phyloP scores from a whole-genome alignment of 2,329 filamentous ascomycete genomes.

The Penicillium sumatraense region DNA sequence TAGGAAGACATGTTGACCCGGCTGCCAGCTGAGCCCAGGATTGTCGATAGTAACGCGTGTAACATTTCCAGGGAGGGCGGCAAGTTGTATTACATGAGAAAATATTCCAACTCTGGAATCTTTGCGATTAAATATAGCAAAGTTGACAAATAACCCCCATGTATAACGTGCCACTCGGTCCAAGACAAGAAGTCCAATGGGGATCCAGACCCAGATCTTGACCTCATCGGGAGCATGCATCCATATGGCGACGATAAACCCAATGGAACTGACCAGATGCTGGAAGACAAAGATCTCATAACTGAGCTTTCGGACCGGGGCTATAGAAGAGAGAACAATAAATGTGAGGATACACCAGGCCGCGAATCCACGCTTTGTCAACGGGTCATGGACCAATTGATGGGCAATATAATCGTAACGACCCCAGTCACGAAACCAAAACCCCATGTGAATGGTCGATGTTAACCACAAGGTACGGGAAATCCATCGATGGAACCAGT shows the following conservation, averaged over 20 bases:
- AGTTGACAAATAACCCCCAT: background rate
- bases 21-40: slow-evolving; percentile 39
- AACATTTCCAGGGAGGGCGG: slow-evolving; percentile 38
- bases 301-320: slow-evolving; percentile 11
- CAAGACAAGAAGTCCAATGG: slow-evolving; percentile 9
- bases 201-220: slow-evolving; percentile 12
- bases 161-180: slow-evolving; percentile 4
- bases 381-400: background rate
- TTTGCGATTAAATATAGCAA: background rate
- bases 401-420: background rate
- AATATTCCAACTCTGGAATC: background rate
- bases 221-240: slow-evolving; percentile 22
- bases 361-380: slow-evolving; percentile 4
- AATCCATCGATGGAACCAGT: slow-evolving; percentile 42
- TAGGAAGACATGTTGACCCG: slow-evolving; percentile 22
- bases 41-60: slow-evolving; percentile 42
- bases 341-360: slow-evolving; percentile 14
- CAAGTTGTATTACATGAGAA: slow-evolving; percentile 18
- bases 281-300: slow-evolving; percentile 37
- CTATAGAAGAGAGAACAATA: slow-evolving; percentile 6
- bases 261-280: slow-evolving; percentile 45
- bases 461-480: slow-evolving; percentile 35
- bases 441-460: slow-evolving; percentile 32
- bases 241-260: slow-evolving; percentile 38
- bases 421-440: slow-evolving; percentile 3